These are phyloP conservation scores for Paracoccidioides lutzii DNA, from an alignment of 2,329 filamentous ascomycete species.

Conservation along the genomic window DNA sequence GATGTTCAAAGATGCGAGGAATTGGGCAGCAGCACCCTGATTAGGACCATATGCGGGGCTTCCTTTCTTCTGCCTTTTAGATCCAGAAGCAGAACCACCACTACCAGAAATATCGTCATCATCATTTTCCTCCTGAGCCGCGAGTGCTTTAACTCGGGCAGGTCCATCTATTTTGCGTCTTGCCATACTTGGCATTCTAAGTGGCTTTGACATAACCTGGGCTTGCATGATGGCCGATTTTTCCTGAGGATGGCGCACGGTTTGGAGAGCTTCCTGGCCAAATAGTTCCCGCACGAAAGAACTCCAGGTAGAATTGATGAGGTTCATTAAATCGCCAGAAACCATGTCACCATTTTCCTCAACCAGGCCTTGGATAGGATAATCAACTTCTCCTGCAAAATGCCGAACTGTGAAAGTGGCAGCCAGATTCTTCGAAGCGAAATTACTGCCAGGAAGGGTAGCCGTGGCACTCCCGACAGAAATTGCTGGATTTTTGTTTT, in stretches of 20 bases:
- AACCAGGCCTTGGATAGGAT: slow-evolving; percentile 70
- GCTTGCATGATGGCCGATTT: slow-evolving; percentile 86
- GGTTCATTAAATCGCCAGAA: slow-evolving; percentile 87
- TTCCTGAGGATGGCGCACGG: slow-evolving; percentile 85
- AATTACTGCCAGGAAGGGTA: slow-evolving; percentile 76
- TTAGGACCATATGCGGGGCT: slow-evolving; percentile 34
- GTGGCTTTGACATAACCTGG: slow-evolving; percentile 87
- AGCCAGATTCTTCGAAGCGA: slow-evolving; percentile 66
- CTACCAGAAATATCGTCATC: slow-evolving; percentile 12
- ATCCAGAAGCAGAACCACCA: slow-evolving; percentile 17
- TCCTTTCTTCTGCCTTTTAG: slow-evolving; percentile 17
- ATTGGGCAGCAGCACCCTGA: slow-evolving; percentile 86
- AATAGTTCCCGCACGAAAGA: slow-evolving; percentile 83
- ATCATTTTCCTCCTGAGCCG: slow-evolving; percentile 12
- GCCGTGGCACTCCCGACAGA: slow-evolving; percentile 61
- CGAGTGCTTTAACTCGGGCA: slow-evolving; percentile 29
- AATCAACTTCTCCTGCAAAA: slow-evolving; percentile 93
- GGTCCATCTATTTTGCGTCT: slow-evolving; percentile 55
- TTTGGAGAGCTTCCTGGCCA: slow-evolving; percentile 88
- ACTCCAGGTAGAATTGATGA: slow-evolving; percentile 78
- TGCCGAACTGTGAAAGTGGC: slow-evolving; percentile 84
- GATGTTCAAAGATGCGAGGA: slow-evolving; percentile 76
- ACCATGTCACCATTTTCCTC: slow-evolving; percentile 96
- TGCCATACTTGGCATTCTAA: slow-evolving; percentile 84
- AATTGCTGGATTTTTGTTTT: slow-evolving; percentile 87